Base-by-base conservation (phyloP, 2,329 filamentous ascomycete species). In the Phyllosticta citrichinensis region DNA sequence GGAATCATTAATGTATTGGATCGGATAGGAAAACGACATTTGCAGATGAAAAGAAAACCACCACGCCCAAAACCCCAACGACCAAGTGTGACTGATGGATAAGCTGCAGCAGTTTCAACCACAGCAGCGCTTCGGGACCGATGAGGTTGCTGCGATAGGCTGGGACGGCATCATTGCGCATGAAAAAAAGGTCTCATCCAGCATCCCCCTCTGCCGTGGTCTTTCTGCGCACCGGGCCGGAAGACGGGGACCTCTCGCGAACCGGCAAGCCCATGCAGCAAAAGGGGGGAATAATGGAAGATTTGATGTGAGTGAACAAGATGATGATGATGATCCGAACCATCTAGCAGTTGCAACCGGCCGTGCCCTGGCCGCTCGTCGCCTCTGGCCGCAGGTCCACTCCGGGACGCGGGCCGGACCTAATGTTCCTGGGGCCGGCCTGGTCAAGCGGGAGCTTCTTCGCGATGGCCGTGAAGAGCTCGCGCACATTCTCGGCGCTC, bases 381-480 rank as follows among this genome's bases (percentile, higher is more conserved):
- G 83, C 77, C 70, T 86, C 81, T 40, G 82, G 82, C 67, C 85
- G 81, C 65, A 89, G 76, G 73, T 89, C 85, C 47, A 89, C 87
- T 58, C 86, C 86, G 62, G 81, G 79, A 66, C 83, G 79, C 65
- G 82, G 80, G 65, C 81, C 83, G 8, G 75, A 77, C 68, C 92
- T 83, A 71, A 92, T 81, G 74, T 92, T 92, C 73, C 93, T 85
- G 65, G 93, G 91, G n/a, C 92, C 93, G 57, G 87, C 92, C 77
- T 97, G 94, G 72, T 99, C 94, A 68, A 97, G 86, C 33, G 94
- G 94, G 66, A 99, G 82, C 78, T 96, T 97, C 87, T 93, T 96
- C 64, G 94, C 94, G 73, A 99, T 97, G 62, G 91, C 91, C 52
- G 93, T 97, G 77, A 99, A 99, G 58, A 99, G 82, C 68, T 97